Base-by-base conservation (phyloP, 768 basidiomycete genomes). In the Lyophyllum shimeji region DNA sequence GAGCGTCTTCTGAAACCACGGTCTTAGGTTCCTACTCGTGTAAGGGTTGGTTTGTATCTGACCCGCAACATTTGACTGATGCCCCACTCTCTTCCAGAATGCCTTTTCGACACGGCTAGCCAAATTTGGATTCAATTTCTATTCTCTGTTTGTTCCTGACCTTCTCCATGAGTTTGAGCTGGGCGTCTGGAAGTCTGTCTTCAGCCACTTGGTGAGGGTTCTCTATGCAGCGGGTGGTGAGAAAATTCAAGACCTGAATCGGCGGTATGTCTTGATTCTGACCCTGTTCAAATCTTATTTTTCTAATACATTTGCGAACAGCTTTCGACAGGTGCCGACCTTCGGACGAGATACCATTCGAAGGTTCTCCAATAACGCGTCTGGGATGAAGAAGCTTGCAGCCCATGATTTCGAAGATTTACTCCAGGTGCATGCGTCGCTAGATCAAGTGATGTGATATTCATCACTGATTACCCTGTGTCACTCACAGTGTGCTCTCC, bases 341-440 rank as follows among this genome's bases (percentile, higher is more conserved):
- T 64, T 64, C 58, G 63, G 60, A 20, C 31, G 60, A 20, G 55
- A 29, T 0, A 53, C 61, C 0, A 73, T 74, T 11, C 54, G 63
- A 0, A 39, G 52, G 9, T 72, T 74, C 44, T 46, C 55, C 13
- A 29, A 48, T 0, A 67, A 68, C 40, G 58, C 67, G 0, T 60
- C 65, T 0, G 61, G 65, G 5, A 55, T 68, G 50, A 60, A 63
- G 42, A 61, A 69, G 4, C 37, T 63, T 1, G 62, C 63, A 1
- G 69, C 66, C 2, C 50, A 60, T 0, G 64, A 74, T 51, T 74
- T 66, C 27, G 63, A 72, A 42, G 67, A 74, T 18, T 44, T 72
- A 0, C 53, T 74, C 0, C 71, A 74, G 64, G 73, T 61, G 49
- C 24, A n/a, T n/a, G n/a, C n/a, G 45, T 31, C 31, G 1, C 27